Conservation (phyloP, 768 basidiomycete species). For the Rhodocollybia butyracea region DNA sequence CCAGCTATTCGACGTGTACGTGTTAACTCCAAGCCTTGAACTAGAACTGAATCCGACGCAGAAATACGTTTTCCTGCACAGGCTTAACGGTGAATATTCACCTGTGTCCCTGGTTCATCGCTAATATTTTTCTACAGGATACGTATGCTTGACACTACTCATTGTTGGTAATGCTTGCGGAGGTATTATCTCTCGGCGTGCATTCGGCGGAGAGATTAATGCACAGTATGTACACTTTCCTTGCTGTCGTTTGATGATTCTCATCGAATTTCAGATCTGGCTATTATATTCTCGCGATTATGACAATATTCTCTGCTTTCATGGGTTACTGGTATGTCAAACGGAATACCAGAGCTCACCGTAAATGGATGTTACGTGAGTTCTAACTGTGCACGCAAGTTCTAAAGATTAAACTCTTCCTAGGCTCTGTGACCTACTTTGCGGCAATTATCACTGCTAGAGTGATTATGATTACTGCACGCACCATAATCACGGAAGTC, state of each 20-base stretch:
- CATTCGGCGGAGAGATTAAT: constrained; percentile 25
- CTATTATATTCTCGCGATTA: constrained; percentile 19
- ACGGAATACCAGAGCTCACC: constrained; percentile 20
- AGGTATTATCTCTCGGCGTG: constrained; percentile 14
- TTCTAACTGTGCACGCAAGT: not conserved
- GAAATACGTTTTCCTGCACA: constrained; percentile 18
- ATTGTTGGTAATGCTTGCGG: constrained; percentile 19
- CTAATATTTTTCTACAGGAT: constrained; percentile 10
- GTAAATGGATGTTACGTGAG: constrained; percentile 28
- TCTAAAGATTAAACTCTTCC: not conserved
- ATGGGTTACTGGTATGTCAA: constrained; percentile 20
- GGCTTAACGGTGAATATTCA: constrained; percentile 17
- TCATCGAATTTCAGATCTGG: no score
- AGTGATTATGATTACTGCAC: constrained; percentile 14
- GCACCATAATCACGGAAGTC: constrained; percentile 17
- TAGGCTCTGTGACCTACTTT: constrained; percentile 21
- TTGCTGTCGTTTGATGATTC: no score
- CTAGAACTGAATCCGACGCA: constrained; percentile 3
- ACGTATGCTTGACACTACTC: constrained; percentile 15
- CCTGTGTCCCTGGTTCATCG: not conserved
- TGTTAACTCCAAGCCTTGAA: not conserved
- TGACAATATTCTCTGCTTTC: constrained; percentile 15
- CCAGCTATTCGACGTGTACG: constrained; percentile 22
- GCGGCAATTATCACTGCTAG: constrained; percentile 15
- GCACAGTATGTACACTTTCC: no score